Conservation (phyloP, 768 basidiomycete genomes). For the Mycena filopes region DNA sequence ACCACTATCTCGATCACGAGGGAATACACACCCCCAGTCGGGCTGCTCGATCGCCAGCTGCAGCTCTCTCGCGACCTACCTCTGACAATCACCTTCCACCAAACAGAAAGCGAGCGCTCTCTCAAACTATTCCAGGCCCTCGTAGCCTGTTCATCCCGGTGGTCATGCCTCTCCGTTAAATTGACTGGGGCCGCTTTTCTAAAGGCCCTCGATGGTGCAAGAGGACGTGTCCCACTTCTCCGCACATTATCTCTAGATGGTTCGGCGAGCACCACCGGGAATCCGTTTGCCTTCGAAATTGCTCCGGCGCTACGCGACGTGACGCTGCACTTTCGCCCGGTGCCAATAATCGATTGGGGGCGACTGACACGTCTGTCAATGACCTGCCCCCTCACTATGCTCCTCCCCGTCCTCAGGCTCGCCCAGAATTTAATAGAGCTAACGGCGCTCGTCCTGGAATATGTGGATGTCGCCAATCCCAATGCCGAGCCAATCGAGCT, state of each 20-base stretch:
- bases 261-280: constrained; percentile 6
- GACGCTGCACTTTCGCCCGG: neutral
- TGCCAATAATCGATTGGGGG: constrained; percentile 3
- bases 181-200: neutral
- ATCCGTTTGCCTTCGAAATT: constrained; percentile 12
- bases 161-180: neutral
- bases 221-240: constrained; percentile 4
- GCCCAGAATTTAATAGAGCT: constrained; percentile 8
- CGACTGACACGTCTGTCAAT: constrained; percentile 1
- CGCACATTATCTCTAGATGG: neutral
- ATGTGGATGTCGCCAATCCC: neutral
- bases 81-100: neutral
- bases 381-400: neutral
- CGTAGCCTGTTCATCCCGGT: neutral
- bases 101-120: neutral
- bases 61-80: constrained; percentile 1
- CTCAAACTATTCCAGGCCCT: constrained; percentile 3
- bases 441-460: neutral
- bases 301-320: neutral
- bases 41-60: constrained; percentile 2
- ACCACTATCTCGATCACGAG: neutral
- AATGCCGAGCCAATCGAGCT: neutral
- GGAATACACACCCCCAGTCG: neutral
- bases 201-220: neutral
- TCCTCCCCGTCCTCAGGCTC: neutral